Conservation (phyloP, 2,329 filamentous ascomycete species). For the Microdochium trichocladiopsis region DNA sequence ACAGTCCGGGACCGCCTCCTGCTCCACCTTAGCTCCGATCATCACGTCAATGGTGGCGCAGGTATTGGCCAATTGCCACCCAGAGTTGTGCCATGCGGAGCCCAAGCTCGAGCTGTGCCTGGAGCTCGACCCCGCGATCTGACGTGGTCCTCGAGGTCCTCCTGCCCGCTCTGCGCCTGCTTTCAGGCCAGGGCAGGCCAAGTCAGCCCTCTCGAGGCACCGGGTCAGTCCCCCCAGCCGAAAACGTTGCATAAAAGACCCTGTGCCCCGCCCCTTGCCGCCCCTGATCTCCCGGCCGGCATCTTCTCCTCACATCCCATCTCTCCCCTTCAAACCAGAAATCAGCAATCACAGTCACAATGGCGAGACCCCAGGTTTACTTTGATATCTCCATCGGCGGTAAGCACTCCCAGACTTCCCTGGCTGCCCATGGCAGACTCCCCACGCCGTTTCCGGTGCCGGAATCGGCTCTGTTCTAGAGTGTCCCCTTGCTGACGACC, state of each 20-base stretch:
- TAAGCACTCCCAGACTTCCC: slow-evolving; percentile 47
- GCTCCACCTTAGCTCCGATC: background rate
- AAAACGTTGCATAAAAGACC: background rate
- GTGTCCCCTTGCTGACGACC: slow-evolving; percentile 7
- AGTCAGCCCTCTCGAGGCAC: too few species aligned
- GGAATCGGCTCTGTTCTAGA: too few species aligned
- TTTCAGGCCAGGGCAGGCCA: too few species aligned
- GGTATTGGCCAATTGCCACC: background rate
- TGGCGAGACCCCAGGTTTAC: slow-evolving; percentile 66
- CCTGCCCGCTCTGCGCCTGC: too few species aligned
- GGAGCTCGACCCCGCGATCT: background rate
- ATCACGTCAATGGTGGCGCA: background rate
- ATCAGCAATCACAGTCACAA: slow-evolving; percentile 59
- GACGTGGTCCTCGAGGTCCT: background rate
- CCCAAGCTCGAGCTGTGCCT: background rate
- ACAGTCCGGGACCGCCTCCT: background rate
- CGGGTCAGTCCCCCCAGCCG: too few species aligned
- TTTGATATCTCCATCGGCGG: slow-evolving; percentile 65
- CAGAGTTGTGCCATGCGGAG: background rate
- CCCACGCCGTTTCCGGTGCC: too few species aligned
- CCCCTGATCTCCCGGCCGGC: background rate
- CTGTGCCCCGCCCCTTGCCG: background rate
- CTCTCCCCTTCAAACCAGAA: background rate
- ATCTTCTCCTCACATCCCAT: background rate
- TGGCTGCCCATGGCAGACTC: background rate